Evolutionary conservation across 2,329 filamentous ascomycete species (phyloP), one percentile per base, ranked within the genome.

Genomic region (Aspergillus arachidicola): DNA sequence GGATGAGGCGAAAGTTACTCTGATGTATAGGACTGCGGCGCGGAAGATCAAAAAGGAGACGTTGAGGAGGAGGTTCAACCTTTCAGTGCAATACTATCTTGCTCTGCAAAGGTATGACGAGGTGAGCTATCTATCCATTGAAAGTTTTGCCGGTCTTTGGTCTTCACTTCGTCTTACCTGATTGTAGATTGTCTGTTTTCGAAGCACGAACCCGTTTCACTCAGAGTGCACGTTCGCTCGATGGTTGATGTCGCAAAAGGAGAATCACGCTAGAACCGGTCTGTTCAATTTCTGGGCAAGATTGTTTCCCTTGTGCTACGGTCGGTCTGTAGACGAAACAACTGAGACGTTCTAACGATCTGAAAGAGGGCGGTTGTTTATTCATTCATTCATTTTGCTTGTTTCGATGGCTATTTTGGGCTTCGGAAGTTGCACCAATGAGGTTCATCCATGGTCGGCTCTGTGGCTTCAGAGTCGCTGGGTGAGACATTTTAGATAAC

Each of bases 231-330:
- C 64, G 19, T 78, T 78, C 61, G 75, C 75, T 53, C 66, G 66
- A 23, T 77, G 75, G 74, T 64, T 78, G 34, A 62, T 75, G 14
- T 65, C 69, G 1, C 66, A 72, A 54, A 71, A 66, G 61, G 66
- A 55, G 21, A 55, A 38, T 4, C 11, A 71, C 26, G 64, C 54
- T 14, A 68, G 67, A 45, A 68, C 69, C 7, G 63, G 62, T 6
- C 61, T 72, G 61, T 76, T 69, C 60, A 60, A 28, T 6, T 77
- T 77, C 59, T 77, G 75, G 75, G 70, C 65, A 6, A 66, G 63
- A 57, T 61, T 78, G 55, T 78, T 75, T 62, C 75, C 73, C 14
- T 46, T 77, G 36, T 78, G 75, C 65, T 74, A 76, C 64, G 69
- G 68, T 14, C 71, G 73, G 51, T 71, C 68, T 28, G 69, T 76